Base-by-base conservation (phyloP, 2,329 filamentous ascomycete genomes). In the Beauveria medogensis region DNA sequence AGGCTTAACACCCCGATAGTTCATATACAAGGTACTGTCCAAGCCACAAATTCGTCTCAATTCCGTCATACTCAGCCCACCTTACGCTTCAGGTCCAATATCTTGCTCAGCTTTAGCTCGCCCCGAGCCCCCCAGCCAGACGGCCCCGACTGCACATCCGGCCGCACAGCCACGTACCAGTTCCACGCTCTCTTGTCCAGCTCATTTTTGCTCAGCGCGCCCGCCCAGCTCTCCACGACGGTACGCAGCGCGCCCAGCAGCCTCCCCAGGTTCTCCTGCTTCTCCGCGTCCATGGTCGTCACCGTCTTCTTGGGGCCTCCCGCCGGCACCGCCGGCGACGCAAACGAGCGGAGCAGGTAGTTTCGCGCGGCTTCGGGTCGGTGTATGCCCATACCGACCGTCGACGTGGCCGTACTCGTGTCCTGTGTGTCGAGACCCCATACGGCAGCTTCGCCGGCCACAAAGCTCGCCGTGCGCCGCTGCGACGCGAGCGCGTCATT, bases 51-150 rank as follows among this genome's bases (percentile, higher is more conserved):
- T 6, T n/a, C 6, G 9, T 24, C 7, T 30, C 26, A 3, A 5
- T 51, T 30, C 8, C 2, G 14, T 24, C 47, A 22, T 40, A 1
- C 18, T 53, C 58, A 60, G 18, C 41, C 24, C n/a, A 60, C 55
- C 14, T 69, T 77, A 56, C 81, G 76, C 61, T 82, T 78, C 64
- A 90, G 68, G 9, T 79, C 79, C 64, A 92, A 70, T 46, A 96
- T 90, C 65, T 85, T 84, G 16, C 76, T 75, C 41, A 95, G 71
- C 65, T 79, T 85, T 30, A 96, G 77, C 59, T 78, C 75, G 1
- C 89, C 90, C 72, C 93, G 94, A 14, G 88, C 89, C 30, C 91
- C 91, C 91, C 91, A 96, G 2, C 92, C 91, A 22, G 85, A 83
- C 53, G 84, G 83, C 0, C 91, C 92, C 61, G 80, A 75, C 62